A percentile compares a stretch with the other conserved stretches of the same genome.
Evolutionary conservation across 768 basidiomycete genomes (phyloP).

Genomic region (Amanita thiersii): DNA sequence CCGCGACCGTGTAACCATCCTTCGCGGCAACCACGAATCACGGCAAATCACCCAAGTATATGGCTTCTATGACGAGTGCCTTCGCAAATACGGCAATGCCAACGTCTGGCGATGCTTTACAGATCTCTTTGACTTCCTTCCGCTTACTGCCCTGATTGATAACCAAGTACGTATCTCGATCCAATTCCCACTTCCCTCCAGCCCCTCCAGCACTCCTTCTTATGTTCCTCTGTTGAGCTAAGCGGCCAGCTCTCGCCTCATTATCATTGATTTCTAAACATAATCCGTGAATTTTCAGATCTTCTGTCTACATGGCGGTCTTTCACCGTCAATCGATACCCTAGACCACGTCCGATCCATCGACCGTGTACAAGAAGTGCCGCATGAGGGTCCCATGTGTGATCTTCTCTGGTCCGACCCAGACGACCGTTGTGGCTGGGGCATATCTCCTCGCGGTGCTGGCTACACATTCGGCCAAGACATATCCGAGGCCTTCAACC

Average conservation of each 20-base stretch:
- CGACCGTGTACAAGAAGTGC: constrained; percentile 98
- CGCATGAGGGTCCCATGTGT: constrained; percentile 99
- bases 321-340: constrained; percentile 98
- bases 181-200: constrained; percentile 2
- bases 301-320: constrained; percentile 96
- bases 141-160: constrained; percentile 95
- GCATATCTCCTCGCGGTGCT: constrained; percentile 96
- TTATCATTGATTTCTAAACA: constrained; percentile 12
- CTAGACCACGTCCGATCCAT: constrained; percentile 98
- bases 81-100: constrained; percentile 99
- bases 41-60: constrained; percentile 99
- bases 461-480: constrained; percentile 99
- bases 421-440: constrained; percentile 99
- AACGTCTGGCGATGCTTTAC: constrained; percentile 99
- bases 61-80: constrained; percentile 99
- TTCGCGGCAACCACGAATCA: constrained; percentile 98
- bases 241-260: constrained; percentile 8
- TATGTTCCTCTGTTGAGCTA: constrained; percentile 5
- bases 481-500: constrained; percentile 98
- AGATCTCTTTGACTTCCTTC: constrained; percentile 96
- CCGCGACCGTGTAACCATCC: constrained; percentile 94
- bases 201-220: constrained; percentile 4
- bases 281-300: constrained; percentile 50
- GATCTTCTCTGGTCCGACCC: constrained; percentile 99
- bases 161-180: constrained; percentile 74